Evolutionary conservation across 108 stramenopile genomes (phyloP).

Genomic region (Mediolabrus comicus): DNA sequence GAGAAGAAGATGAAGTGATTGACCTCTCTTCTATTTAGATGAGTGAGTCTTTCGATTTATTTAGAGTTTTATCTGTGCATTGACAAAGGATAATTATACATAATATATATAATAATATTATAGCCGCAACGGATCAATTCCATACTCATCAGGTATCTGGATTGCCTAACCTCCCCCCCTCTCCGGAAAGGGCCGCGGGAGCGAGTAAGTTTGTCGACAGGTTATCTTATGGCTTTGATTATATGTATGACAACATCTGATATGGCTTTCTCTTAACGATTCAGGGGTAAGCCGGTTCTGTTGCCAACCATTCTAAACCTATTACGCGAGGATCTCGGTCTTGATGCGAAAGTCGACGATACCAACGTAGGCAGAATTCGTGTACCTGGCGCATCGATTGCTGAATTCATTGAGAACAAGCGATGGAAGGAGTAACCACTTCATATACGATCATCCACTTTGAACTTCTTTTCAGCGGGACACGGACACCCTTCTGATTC

Average conservation of each 20-base stretch:
- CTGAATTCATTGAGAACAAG: conserved; percentile 28
- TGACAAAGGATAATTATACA: no score
- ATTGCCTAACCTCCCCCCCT: no score
- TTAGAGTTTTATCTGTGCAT: no score
- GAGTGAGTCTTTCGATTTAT: no score
- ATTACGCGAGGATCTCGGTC: conserved; percentile 45
- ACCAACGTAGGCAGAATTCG: conserved; percentile 55
- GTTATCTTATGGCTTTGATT: conserved; percentile 17
- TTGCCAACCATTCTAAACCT: conserved; percentile 31
- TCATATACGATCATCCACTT: no score
- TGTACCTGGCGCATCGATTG: conserved; percentile 22
- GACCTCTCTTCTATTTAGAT: no score
- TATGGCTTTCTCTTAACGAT: not conserved
- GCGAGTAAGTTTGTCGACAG: conserved; percentile 23
- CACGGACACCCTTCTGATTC: not conserved
- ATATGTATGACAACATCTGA: no score
- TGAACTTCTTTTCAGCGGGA: not conserved
- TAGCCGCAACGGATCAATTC: no score
- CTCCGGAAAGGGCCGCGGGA: conserved; percentile 66
- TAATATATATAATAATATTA: no score
- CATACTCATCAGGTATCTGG: no score
- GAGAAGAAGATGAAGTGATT: no score
- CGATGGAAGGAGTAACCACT: conserved; percentile 8
- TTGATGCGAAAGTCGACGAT: conserved; percentile 44
- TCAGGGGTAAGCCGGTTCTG: conserved; percentile 40